phyloP scores from a whole-genome alignment of 2,329 filamentous ascomycete species.

The Colletotrichum chrysophilum region DNA sequence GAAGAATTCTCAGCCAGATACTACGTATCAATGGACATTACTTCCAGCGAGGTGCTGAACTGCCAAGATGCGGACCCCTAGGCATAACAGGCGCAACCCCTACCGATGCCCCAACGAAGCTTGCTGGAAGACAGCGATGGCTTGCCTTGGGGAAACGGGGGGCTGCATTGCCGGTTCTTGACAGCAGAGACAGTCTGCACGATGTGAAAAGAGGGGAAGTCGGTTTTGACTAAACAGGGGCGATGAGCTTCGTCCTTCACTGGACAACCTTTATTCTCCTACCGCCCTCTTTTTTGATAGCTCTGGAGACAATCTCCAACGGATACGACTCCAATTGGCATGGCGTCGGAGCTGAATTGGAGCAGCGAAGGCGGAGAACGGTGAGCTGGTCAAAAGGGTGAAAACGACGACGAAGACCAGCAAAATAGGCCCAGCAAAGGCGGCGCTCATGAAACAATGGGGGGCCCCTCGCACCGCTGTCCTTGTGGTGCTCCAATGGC shows the following conservation, averaged over 20 bases:
- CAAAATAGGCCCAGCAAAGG: not conserved
- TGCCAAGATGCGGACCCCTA: not conserved
- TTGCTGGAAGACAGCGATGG: not conserved
- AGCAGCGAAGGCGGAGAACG: not conserved
- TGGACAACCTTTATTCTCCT: not conserved
- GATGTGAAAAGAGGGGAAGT: not conserved
- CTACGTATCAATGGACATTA: not conserved
- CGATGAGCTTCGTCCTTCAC: not conserved
- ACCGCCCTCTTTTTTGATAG: not conserved
- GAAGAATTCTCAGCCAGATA: not conserved
- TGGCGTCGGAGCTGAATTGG: not conserved
- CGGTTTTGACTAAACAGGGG: not conserved
- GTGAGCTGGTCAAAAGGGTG: not conserved
- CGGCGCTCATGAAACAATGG: constrained; percentile 11
- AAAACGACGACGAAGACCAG: not conserved
- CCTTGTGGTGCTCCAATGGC: not conserved
- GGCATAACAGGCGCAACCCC: not conserved
- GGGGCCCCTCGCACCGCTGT: not conserved
- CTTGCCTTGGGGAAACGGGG: constrained; percentile 3
- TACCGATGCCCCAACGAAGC: not conserved
- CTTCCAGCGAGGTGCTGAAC: not conserved
- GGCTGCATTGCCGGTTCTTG: not conserved
- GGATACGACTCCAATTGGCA: not conserved
- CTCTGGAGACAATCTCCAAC: not conserved
- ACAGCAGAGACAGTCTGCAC: not conserved